Base-by-base conservation (phyloP, 2,329 filamentous ascomycete genomes). In the Penicillium sp. region DNA sequence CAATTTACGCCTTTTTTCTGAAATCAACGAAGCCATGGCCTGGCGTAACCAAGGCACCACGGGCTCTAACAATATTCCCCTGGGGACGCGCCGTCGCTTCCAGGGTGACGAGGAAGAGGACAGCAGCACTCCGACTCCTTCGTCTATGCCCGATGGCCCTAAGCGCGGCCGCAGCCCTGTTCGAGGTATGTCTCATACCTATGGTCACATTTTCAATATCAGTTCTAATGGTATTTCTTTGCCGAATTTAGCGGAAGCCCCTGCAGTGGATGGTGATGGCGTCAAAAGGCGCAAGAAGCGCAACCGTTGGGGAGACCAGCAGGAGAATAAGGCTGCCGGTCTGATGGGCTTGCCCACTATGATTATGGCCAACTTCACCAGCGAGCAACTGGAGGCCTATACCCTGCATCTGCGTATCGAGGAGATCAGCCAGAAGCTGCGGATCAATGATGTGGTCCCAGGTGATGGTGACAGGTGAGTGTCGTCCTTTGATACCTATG, bases 371-470 rank as follows among this genome's bases (percentile, higher is more conserved):
- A 93, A 93, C 78, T 99, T 99, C 92, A 99, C 95, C 55, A 93
- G 89, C 73, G 95, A 99, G 78, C 95, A 99, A 83, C 86, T 98
- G 54, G 95, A 99, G 75, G 95, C 95, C 21, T 99, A 99, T 75
- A 95, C 93, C 23, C 82, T 98, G 66, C 93, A 99, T 79, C 81
- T 99, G 71, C 92, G 95, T 72, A 98, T 99, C 72, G 93, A 99
- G 77, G 95, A 99, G 78, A 99, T 99, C 72, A 98, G 92, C 74
- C 93, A 99, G 81, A 99, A 99, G 85, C 87, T 99, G 67, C 90
- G 93, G 72, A 99, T 99, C 77, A 96, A 98, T 80, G 95, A 99
- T 83, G 95, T 99, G 54, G 95, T 99, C 61, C 95, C 95, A 58
- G 92, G 91, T 67, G 95, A 98, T 79, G 93, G 92, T 67, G 93